Percentiles rank a stretch among this genome's conserved stretches.
phyloP scores from a whole-genome alignment of 352 stramenopile genomes.

The Phytophthora pinifolia region DNA sequence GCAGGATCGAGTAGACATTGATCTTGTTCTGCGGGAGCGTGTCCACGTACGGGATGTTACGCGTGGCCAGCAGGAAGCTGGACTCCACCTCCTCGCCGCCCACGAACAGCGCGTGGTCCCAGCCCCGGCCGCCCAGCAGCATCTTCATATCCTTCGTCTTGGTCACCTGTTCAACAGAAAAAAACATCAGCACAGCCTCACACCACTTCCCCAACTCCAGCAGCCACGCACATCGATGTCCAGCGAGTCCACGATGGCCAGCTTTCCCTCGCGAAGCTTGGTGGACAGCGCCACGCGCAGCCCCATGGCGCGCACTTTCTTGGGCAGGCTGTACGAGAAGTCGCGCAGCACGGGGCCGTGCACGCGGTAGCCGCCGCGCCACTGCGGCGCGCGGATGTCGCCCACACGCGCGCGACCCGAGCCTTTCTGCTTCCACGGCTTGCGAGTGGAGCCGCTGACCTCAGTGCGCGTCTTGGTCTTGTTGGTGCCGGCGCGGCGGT shows the following conservation, averaged over 20 bases:
- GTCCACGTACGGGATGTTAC: conserved; percentile 87
- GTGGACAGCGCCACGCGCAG: conserved; percentile 84
- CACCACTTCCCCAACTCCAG: conserved; percentile 1
- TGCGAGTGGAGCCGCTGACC: conserved; percentile 85
- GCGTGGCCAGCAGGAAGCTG: conserved; percentile 80
- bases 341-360: conserved; percentile 85
- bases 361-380: conserved; percentile 83
- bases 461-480: conserved; percentile 90
- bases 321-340: conserved; percentile 86
- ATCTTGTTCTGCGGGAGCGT: conserved; percentile 86
- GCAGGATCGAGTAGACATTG: conserved; percentile 90
- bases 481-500: conserved; percentile 82
- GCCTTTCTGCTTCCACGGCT: conserved; percentile 90
- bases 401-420: conserved; percentile 84
- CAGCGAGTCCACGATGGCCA: conserved; percentile 79
- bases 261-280: conserved; percentile 87
- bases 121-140: conserved; percentile 70
- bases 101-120: conserved; percentile 88
- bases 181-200: conserved; percentile 2
- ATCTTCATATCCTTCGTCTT: conserved; percentile 91
- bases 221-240: conserved; percentile 60
- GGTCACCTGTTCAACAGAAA: conserved; percentile 40
- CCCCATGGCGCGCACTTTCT: conserved; percentile 89
- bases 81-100: conserved; percentile 69
- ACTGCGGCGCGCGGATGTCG: conserved; percentile 84